Evolutionary conservation across 2,329 filamentous ascomycete species (phyloP), one percentile per base, ranked within the genome.

Genomic region (Trichoderma sp.): DNA sequence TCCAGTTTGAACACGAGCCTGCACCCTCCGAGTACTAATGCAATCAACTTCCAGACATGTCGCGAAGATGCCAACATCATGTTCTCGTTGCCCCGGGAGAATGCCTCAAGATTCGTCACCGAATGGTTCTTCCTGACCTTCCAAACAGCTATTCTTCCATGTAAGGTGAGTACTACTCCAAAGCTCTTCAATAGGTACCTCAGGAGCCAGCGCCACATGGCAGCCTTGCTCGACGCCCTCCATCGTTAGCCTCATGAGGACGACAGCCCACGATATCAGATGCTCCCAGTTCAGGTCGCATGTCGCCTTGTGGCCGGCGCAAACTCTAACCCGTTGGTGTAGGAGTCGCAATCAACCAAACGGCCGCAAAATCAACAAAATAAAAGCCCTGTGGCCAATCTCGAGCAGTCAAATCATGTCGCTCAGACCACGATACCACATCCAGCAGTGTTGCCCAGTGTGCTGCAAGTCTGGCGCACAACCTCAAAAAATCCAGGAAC

Each of bases 401-500:
- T 52, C 50, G 28, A 34, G 17, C 26, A 34, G 50, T 26, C 19
- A 26, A 51, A 51, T 34, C 17, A 34, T 52, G 34, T 14, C 50
- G 50, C 50, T 34, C 34, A 10, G 14, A 39, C 34, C 50, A 34
- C 50, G 28, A 52, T 19, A 52, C 28, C 50, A 30, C 50, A 10
- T 34, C 26, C 50, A 34, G 34, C 34, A 39, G 34, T 39, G 34
- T 10, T 39, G 5, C 34, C 5, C 34, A 14, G 34, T 3, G 10
- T 34, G 30, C 30, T 57, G 39, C 41, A 28, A 52, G 47, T 21
- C 9, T 60, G 47, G 30, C 34, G 6, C 45, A 21, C 21, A 51
- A 21, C 45, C 58, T 39, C 34, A 34, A 14, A 62, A 34, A 39
- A 62, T 45, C 39, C 58, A 62, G 58, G 58, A 62, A 62, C 58